phyloP scores from a whole-genome alignment of 2,329 filamentous ascomycete genomes.

The Monascus ruber region DNA sequence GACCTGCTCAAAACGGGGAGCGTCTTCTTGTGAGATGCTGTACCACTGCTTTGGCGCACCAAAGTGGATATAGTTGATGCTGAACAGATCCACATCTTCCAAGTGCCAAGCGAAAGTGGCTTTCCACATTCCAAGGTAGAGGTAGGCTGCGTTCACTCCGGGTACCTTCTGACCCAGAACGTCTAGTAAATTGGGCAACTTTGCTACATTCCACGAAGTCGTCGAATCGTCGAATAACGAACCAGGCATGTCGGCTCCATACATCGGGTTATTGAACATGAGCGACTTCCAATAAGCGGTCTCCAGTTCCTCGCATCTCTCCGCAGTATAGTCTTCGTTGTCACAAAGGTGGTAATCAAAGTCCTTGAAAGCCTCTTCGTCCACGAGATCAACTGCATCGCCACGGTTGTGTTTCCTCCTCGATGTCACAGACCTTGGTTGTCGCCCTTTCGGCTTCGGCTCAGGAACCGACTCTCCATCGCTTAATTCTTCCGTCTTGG shows the following conservation, averaged over 20 bases:
- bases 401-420: conserved; percentile 76
- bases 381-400: conserved; percentile 66
- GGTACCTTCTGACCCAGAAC: conserved; percentile 91
- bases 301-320: conserved; percentile 89
- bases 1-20: conserved; percentile 79
- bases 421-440: conserved; percentile 66
- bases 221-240: conserved; percentile 83
- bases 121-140: conserved; percentile 99
- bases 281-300: conserved; percentile 94
- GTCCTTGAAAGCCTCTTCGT: conserved; percentile 79
- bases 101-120: conserved; percentile 98
- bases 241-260: conserved; percentile 92
- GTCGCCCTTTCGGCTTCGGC: conserved; percentile 41
- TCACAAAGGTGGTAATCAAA: conserved; percentile 83
- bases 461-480: conserved; percentile 32
- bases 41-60: conserved; percentile 99
- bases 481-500: conserved; percentile 46
- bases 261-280: conserved; percentile 87
- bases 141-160: conserved; percentile 93
- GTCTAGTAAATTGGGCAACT: conserved; percentile 84
- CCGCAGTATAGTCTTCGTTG: conserved; percentile 75
- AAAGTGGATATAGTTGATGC: conserved; percentile 99
- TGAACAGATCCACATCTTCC: conserved; percentile 97
- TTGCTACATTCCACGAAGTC: conserved; percentile 85
- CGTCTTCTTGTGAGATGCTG: conserved; percentile 93